phyloP scores from a whole-genome alignment of 768 basidiomycete genomes.

The Phaeotremella fagi region DNA sequence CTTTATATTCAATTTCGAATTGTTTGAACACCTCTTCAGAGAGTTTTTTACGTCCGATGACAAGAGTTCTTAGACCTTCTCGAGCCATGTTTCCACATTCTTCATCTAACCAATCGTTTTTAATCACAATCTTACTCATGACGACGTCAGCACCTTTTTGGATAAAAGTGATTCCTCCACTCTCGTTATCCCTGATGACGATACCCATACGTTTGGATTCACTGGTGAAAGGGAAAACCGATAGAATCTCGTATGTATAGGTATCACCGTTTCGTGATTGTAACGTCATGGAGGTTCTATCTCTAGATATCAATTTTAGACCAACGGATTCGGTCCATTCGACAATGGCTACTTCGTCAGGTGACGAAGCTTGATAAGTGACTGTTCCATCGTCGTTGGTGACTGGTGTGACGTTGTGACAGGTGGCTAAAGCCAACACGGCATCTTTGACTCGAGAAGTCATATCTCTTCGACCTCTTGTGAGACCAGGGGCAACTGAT shows the following conservation, averaged over 20 bases:
- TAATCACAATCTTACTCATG: slow-evolving; percentile 88
- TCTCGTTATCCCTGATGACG: slow-evolving; percentile 71
- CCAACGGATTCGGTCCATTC: slow-evolving; percentile 95
- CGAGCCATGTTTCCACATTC: slow-evolving; percentile 98
- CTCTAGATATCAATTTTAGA: slow-evolving; percentile 77
- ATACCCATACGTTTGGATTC: slow-evolving; percentile 99
- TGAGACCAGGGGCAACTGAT: slow-evolving; percentile 68
- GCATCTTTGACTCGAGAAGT: slow-evolving; percentile 88
- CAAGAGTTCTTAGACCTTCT: slow-evolving; percentile 89
- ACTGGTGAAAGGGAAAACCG: slow-evolving; percentile 96
- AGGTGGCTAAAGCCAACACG: slow-evolving; percentile 85
- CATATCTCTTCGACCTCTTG: slow-evolving; percentile 86
- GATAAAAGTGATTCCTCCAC: slow-evolving; percentile 77
- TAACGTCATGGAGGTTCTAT: slow-evolving; percentile 83
- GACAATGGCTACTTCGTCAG: slow-evolving; percentile 98
- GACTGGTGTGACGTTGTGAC: slow-evolving; percentile 97
- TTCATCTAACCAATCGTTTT: slow-evolving; percentile 98
- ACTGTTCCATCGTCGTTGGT: slow-evolving; percentile 88
- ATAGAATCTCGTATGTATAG: slow-evolving; percentile 76
- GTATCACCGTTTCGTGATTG: slow-evolving; percentile 63
- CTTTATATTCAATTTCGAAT: slow-evolving; percentile 68
- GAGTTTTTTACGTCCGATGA: slow-evolving; percentile 78
- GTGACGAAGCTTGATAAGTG: slow-evolving; percentile 97
- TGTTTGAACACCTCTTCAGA: slow-evolving; percentile 63
- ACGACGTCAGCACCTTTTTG: slow-evolving; percentile 99